Percentiles rank a stretch among this genome's conserved stretches.
Conservation (phyloP, 2,329 filamentous ascomycete genomes). For the Beauveria sp. region DNA sequence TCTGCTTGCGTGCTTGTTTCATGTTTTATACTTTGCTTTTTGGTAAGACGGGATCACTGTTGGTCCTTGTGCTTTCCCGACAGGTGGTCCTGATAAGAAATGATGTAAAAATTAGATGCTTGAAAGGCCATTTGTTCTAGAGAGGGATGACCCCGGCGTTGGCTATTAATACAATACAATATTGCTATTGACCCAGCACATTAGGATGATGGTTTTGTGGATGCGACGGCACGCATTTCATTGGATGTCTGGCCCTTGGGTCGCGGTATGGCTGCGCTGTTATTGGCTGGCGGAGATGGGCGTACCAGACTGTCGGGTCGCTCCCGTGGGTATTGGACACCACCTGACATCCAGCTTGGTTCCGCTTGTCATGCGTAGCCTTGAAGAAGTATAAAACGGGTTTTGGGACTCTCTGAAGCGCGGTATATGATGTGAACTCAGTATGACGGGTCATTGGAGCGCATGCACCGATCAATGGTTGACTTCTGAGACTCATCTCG, state of each 20-base stretch:
- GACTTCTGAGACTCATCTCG: background rate
- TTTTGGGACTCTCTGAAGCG: background rate
- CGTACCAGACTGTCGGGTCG: conserved; percentile 14
- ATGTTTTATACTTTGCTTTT: background rate
- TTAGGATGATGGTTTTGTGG: background rate
- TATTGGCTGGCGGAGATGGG: conserved; percentile 10
- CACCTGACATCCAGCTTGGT: background rate
- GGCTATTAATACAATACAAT: too few species aligned
- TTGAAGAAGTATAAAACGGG: background rate
- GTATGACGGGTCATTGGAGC: too few species aligned
- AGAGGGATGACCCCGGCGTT: too few species aligned
- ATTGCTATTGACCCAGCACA: too few species aligned
- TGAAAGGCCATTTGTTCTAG: too few species aligned
- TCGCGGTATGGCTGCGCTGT: background rate
- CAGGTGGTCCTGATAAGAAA: too few species aligned
- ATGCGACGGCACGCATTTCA: conserved; percentile 1
- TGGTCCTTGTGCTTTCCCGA: too few species aligned
- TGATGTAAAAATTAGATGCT: too few species aligned
- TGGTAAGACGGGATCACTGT: too few species aligned
- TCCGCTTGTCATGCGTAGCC: background rate
- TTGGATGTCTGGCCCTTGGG: conserved; percentile 6
- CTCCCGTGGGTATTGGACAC: background rate
- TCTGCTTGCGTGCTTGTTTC: background rate
- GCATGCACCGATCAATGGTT: background rate
- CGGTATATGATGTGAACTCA: background rate